Base-by-base conservation (phyloP, 176 grass and related monocot genomes). In the Triticum dicoccoides region DNA sequence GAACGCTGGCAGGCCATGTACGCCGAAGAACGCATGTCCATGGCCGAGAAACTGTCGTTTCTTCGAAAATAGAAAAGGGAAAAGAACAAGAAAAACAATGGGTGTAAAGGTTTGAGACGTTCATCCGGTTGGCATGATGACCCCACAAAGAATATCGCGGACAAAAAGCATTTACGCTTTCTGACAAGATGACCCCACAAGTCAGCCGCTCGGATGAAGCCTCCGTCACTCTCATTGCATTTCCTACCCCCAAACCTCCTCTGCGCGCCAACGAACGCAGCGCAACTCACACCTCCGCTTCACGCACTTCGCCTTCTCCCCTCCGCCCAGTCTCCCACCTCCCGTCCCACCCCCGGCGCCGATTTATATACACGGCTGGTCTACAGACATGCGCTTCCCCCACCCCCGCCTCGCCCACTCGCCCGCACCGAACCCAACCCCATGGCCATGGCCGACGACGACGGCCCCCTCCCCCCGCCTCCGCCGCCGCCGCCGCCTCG, bases 271-370 rank as follows among this genome's bases (percentile, higher is more conserved):
- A 73, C 45, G 61, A 87, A 82, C 70, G 17, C 41, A 3, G 18
- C 77, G 20, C 83, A 56, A 27, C 27, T 69, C 77, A 61, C 41
- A 54, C 49, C 69, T 29, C 71, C 69, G 20, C 81, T 33, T 90
- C 89, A 91, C 85, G 85, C 89, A 41, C 76, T 84, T 88, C 81
- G 85, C 85, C 85, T 91, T 90, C 87, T 67, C 44, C 62, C 62
- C 77, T 71, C 64, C 52, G 54, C 18, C 69, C 8, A 54, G 51
- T 54, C 15, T 49, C 45, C 12, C 45, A 49, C 45, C 42, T 45
- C 42, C 42, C 41, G 41, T 29, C 65, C 62, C 8, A 44, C 0
- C 37, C 10, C 30, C 76, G 52, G 18, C 15, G 18, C 29, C 30
- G 79, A 78, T 90, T 58, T 79, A 86, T 78, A 82, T 11, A 38